Conservation (phyloP, 139 green algal species). For the Tetradesmus lagerheimii region DNA sequence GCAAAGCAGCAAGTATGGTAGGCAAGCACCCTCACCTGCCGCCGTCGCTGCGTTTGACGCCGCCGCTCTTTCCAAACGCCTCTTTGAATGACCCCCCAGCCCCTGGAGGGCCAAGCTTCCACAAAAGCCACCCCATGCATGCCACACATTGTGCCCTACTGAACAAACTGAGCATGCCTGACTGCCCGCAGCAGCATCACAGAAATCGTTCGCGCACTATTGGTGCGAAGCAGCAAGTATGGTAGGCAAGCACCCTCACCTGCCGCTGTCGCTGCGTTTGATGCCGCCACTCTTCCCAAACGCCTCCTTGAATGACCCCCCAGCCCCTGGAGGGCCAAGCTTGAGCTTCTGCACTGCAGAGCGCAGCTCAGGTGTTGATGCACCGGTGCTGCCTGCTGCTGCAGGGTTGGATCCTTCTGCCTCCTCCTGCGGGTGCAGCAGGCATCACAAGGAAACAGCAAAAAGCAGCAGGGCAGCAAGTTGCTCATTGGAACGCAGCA, state of each 20-base stretch:
- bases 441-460: background rate
- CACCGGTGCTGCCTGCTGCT: conserved; percentile 13
- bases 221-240: too few species aligned
- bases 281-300: conserved; percentile 3
- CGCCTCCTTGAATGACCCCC: conserved; percentile 25
- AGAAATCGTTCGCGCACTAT: too few species aligned
- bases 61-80: conserved; percentile 3
- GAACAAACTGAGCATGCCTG: too few species aligned
- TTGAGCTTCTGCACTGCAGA: conserved; percentile 15
- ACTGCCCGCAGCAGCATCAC: too few species aligned
- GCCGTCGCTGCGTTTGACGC: background rate
- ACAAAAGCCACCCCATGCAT: too few species aligned
- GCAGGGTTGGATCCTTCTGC: conserved; percentile 12
- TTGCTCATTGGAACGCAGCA: too few species aligned
- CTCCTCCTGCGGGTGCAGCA: conserved; percentile 25
- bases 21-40: background rate
- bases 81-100: conserved; percentile 23
- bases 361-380: background rate
- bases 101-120: conserved; percentile 20
- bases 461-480: background rate
- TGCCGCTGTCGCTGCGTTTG: background rate
- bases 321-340: conserved; percentile 1
- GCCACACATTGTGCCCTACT: too few species aligned
- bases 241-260: background rate
- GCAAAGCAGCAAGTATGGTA: too few species aligned